phyloP scores from a whole-genome alignment of 495 filamentous ascomycete species.

The Bathelium albidoporum region DNA sequence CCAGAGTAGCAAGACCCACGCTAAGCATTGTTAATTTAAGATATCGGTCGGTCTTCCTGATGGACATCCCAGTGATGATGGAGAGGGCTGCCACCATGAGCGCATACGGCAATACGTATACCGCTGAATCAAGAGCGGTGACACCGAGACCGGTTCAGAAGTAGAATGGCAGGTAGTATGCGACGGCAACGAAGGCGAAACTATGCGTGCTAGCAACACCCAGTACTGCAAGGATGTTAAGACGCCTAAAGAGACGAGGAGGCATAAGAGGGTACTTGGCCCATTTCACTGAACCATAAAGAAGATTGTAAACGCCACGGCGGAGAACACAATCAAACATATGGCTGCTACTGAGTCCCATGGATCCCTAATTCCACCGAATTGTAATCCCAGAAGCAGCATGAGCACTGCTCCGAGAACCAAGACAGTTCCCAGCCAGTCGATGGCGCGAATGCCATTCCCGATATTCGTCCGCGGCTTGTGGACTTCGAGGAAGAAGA shows the following conservation, averaged over 20 bases:
- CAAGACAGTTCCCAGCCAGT: slow-evolving; percentile 16
- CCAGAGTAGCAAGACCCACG: slow-evolving; percentile 20
- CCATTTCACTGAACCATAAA: neutral
- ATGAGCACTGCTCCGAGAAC: slow-evolving; percentile 16
- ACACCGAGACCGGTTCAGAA: slow-evolving; percentile 18
- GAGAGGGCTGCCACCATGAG: slow-evolving; percentile 16
- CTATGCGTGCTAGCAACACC: slow-evolving; percentile 19
- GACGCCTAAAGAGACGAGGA: neutral
- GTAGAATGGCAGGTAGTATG: slow-evolving; percentile 26
- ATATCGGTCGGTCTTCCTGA: slow-evolving; percentile 18
- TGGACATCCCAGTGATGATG: slow-evolving; percentile 14
- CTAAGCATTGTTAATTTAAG: slow-evolving; percentile 15
- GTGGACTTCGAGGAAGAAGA: slow-evolving; percentile 10
- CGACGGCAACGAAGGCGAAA: slow-evolving; percentile 23
- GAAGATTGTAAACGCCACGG: slow-evolving; percentile 11
- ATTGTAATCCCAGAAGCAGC: slow-evolving; percentile 19
- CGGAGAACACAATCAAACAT: slow-evolving; percentile 16
- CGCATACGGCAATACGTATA: slow-evolving; percentile 18
- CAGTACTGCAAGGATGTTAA: slow-evolving; percentile 1
- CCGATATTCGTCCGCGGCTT: slow-evolving; percentile 8
- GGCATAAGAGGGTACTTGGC: slow-evolving; percentile 4
- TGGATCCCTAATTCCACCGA: slow-evolving; percentile 13
- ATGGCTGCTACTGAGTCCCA: slow-evolving; percentile 18
- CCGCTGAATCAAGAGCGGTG: slow-evolving; percentile 16
- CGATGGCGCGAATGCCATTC: slow-evolving; percentile 17